Conservation (phyloP, 805 yeast genomes). For the Kodamaea laetipori region DNA sequence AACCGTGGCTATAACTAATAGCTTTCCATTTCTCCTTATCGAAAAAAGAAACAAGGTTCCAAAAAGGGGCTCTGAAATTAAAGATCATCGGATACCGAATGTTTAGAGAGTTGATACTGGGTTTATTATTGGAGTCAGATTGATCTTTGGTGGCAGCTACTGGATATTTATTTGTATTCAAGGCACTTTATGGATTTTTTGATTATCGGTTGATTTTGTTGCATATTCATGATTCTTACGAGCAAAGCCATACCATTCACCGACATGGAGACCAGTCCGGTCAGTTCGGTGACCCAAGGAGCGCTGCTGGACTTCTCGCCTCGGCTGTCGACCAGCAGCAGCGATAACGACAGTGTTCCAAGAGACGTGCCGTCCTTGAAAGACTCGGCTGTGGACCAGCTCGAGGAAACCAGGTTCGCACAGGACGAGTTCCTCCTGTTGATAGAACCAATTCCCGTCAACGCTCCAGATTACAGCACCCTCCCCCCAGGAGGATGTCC, state of each 20-base stretch:
- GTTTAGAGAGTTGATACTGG: background rate
- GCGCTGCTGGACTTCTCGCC: slow-evolving; percentile 12
- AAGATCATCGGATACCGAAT: slow-evolving; percentile 4
- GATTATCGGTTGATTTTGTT: background rate
- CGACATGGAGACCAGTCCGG: slow-evolving; percentile 12
- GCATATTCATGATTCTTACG: background rate
- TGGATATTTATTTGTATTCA: too few relatives aligned
- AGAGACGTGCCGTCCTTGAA: background rate
- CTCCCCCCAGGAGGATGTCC: slow-evolving; percentile 51
- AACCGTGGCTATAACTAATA: background rate
- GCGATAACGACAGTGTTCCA: slow-evolving; percentile 7
- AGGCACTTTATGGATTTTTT: background rate
- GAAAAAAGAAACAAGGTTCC: slow-evolving; percentile 7
- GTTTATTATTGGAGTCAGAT: background rate
- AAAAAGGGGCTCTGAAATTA: slow-evolving; percentile 4
- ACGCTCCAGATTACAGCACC: slow-evolving; percentile 39
- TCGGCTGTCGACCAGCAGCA: slow-evolving; percentile 13
- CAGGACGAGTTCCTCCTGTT: slow-evolving; percentile 24
- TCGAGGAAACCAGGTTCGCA: background rate
- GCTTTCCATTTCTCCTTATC: slow-evolving; percentile 2
- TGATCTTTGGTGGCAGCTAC: too few relatives aligned
- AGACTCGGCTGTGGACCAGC: background rate
- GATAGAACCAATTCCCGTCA: slow-evolving; percentile 41
- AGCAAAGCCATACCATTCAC: slow-evolving; percentile 1
- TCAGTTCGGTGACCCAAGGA: slow-evolving; percentile 9